A percentile compares a stretch with the other conserved stretches of the same genome.
These are phyloP conservation scores for Cyberlindnera subsufficiens DNA, from an alignment of 805 yeast genomes.

Conservation along the genomic window DNA sequence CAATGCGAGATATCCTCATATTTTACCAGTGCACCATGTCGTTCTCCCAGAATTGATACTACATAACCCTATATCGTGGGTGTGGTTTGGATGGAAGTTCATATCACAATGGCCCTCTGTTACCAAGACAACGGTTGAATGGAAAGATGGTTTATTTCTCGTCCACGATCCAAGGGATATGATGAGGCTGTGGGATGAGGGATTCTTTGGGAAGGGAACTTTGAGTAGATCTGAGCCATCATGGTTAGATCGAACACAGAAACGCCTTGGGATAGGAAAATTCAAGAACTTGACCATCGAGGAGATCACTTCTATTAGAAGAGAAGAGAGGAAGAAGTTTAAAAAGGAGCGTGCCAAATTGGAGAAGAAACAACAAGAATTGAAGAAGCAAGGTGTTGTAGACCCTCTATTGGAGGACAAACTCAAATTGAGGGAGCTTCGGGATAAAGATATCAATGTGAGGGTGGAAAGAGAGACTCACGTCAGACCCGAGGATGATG, in stretches of 20 bases:
- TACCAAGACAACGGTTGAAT: constrained; percentile 17
- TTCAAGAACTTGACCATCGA: constrained; percentile 46
- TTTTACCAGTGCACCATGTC: constrained; percentile 52
- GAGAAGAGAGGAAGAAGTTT: constrained; percentile 67
- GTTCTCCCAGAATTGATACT: constrained; percentile 48
- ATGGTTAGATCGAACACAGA: constrained; percentile 65
- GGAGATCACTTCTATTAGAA: constrained; percentile 67
- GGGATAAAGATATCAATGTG: constrained; percentile 25
- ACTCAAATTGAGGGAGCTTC: constrained; percentile 24
- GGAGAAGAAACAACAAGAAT: constrained; percentile 43
- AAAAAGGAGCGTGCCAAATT: constrained; percentile 60
- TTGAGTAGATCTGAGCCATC: constrained; percentile 90
- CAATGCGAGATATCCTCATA: constrained; percentile 35
- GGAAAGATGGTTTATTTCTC: constrained; percentile 30
- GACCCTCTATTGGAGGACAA: constrained; percentile 30
- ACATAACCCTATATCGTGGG: constrained; percentile 67
- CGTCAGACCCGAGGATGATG: constrained; percentile 32
- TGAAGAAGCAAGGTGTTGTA: constrained; percentile 31
- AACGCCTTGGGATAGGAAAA: constrained; percentile 44
- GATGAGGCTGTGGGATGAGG: constrained; percentile 66
- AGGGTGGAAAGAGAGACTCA: constrained; percentile 17
- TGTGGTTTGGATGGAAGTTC: constrained; percentile 36
- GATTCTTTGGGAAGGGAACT: constrained; percentile 92
- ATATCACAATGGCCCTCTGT: constrained; percentile 16
- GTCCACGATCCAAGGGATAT: constrained; percentile 42